Evolutionary conservation across 139 green algal genomes (phyloP).

Genomic region (Astrephomene gubernaculifera): DNA sequence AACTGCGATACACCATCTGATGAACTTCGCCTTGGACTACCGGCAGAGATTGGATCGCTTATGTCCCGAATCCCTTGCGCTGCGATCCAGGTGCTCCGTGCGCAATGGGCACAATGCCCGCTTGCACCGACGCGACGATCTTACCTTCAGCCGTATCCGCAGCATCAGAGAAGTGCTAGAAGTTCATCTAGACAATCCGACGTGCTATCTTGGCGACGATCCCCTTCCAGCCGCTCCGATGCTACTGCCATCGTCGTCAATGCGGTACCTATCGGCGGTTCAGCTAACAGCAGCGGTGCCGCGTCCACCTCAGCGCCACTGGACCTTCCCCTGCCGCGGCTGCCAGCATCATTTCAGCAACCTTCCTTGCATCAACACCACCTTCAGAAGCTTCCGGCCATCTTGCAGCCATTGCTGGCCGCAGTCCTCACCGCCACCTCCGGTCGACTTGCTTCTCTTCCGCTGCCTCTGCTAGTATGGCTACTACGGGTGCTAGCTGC

Average conservation of each 20-base stretch:
- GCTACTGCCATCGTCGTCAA: not conserved
- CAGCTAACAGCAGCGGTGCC: not conserved
- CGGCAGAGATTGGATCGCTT: too few species aligned
- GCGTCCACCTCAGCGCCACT: not conserved
- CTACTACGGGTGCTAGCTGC: not conserved
- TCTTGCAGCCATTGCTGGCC: conserved; percentile 12
- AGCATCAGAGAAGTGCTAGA: not conserved
- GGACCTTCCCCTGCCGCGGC: not conserved
- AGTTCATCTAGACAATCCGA: not conserved
- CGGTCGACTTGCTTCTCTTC: conserved; percentile 11
- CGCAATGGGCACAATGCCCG: too few species aligned
- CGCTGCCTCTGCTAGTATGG: not conserved
- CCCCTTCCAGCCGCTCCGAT: not conserved
- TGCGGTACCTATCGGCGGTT: not conserved
- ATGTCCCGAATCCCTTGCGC: too few species aligned
- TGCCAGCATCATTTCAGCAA: too few species aligned
- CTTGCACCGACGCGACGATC: too few species aligned
- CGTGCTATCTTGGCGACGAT: too few species aligned
- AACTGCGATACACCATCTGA: too few species aligned
- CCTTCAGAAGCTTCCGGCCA: not conserved
- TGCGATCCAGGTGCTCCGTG: too few species aligned
- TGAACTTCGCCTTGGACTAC: too few species aligned
- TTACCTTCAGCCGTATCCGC: not conserved
- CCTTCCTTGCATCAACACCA: too few species aligned
- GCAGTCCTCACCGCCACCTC: not conserved